Evolutionary conservation across 2,329 filamentous ascomycete genomes (phyloP).

Genomic region (Penicillium frequentans): DNA sequence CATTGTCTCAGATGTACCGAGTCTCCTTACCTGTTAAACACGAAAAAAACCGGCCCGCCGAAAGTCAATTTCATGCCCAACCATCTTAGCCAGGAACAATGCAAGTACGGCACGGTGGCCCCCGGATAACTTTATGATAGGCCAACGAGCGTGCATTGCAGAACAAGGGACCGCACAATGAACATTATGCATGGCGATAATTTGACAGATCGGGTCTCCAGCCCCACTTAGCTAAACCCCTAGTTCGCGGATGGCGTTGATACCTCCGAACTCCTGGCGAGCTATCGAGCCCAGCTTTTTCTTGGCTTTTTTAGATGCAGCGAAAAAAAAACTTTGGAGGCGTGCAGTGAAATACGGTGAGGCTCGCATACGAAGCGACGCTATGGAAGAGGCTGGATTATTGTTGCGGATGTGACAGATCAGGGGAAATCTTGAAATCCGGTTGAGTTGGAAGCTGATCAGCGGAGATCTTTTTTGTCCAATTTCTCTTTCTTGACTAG

Average conservation of each 20-base stretch:
- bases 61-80: conserved; percentile 19
- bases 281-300: not conserved
- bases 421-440: not conserved
- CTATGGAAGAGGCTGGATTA: not conserved
- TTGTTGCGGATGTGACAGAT: conserved; percentile 11
- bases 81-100: conserved; percentile 8
- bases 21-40: conserved; percentile 13
- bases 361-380: not conserved
- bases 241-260: conserved; percentile 13
- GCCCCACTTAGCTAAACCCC: conserved; percentile 14
- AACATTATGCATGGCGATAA: not conserved
- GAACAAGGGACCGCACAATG: not conserved
- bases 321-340: not conserved
- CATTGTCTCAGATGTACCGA: conserved; percentile 17
- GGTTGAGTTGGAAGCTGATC: conserved; percentile 7
- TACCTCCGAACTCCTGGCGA: conserved; percentile 9
- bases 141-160: conserved; percentile 7
- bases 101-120: conserved; percentile 7
- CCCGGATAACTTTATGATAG: conserved; percentile 10
- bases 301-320: not conserved
- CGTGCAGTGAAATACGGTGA: conserved; percentile 3
- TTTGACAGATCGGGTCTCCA: conserved; percentile 12
- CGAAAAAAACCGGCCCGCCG: not conserved
- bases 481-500: not conserved
- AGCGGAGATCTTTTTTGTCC: not conserved